Conservation (phyloP, 208 protist species). For the Kentomonas sorsogonicus region DNA sequence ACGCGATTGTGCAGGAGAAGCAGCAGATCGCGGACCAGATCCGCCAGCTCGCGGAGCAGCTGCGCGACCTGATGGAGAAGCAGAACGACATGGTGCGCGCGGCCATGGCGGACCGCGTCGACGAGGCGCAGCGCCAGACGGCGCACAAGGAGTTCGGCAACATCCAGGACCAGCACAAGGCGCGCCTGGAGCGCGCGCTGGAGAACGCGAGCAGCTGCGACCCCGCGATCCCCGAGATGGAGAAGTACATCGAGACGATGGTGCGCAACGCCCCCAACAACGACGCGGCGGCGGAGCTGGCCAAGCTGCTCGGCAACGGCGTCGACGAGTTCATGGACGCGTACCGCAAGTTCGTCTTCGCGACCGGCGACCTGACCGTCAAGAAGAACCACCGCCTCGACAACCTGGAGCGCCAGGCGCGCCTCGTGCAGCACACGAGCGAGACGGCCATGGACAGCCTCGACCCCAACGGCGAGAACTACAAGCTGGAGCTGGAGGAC, state of each 20-base stretch:
- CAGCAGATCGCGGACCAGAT: conserved; percentile 65
- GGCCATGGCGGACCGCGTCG: conserved; percentile 34
- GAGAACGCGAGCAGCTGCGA: conserved; percentile 54
- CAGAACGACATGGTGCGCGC: conserved; percentile 49
- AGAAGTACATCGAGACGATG: conserved; percentile 60
- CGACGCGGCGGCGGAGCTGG: conserved; percentile 32
- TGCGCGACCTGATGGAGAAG: conserved; percentile 46
- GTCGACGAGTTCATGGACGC: conserved; percentile 42
- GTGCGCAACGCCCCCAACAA: conserved; percentile 38
- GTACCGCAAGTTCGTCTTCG: conserved; percentile 68
- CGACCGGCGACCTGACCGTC: conserved; percentile 68
- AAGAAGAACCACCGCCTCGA: conserved; percentile 84
- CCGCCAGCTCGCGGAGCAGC: conserved; percentile 48
- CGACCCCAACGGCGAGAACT: conserved; percentile 72
- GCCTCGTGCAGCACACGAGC: conserved; percentile 69
- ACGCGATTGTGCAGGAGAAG: conserved; percentile 33
- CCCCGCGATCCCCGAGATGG: conserved; percentile 37
- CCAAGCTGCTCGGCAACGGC: conserved; percentile 44
- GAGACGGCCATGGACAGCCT: conserved; percentile 84
- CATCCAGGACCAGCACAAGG: conserved; percentile 55
- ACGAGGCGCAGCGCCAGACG: conserved; percentile 52
- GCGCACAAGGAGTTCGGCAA: conserved; percentile 72
- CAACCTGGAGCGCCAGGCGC: conserved; percentile 77
- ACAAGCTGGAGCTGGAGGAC: conserved; percentile 58
- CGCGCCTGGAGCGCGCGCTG: conserved; percentile 51